A percentile compares a stretch with the other conserved stretches of the same genome.
These are phyloP conservation scores for Novymonas esmeraldas DNA, from an alignment of 208 protist species.

Conservation along the genomic window DNA sequence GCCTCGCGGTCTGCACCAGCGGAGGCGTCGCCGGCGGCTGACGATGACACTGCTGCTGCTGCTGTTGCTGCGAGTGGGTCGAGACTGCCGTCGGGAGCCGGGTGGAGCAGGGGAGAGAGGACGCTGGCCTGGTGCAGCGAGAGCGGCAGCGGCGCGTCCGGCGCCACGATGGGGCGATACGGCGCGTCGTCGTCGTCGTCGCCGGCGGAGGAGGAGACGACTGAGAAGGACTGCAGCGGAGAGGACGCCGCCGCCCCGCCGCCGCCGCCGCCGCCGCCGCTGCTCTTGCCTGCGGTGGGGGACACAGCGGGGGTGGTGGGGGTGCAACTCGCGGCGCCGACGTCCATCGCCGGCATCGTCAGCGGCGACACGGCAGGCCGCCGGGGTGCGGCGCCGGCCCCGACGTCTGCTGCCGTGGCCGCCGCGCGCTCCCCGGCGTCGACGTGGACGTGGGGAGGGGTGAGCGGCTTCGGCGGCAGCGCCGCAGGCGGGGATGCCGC, in stretches of 20 bases:
- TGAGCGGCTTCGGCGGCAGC: too few relatives aligned
- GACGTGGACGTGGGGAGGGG: too few relatives aligned
- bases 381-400: too few relatives aligned
- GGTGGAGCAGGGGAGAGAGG: slow-evolving; percentile 10
- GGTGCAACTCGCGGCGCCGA: not conserved
- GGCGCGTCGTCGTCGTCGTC: slow-evolving; percentile 8
- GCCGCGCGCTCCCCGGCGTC: too few relatives aligned
- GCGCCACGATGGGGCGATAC: not conserved
- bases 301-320: not conserved
- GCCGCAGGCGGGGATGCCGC: not conserved
- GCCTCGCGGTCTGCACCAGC: too few relatives aligned
- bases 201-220: not conserved
- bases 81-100: too few relatives aligned
- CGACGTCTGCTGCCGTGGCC: too few relatives aligned
- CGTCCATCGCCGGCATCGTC: not conserved
- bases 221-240: slow-evolving; percentile 1
- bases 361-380: not conserved
- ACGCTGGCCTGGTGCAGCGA: not conserved
- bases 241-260: not conserved
- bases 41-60: not conserved
- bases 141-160: slow-evolving; percentile 5
- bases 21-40: too few relatives aligned
- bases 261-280: not conserved
- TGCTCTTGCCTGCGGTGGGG: not conserved
- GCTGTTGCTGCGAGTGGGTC: not conserved